Evolutionary conservation across 129 eudicot species (phyloP), one percentile per base, ranked within the genome.

Genomic region (Mikania micrantha): DNA sequence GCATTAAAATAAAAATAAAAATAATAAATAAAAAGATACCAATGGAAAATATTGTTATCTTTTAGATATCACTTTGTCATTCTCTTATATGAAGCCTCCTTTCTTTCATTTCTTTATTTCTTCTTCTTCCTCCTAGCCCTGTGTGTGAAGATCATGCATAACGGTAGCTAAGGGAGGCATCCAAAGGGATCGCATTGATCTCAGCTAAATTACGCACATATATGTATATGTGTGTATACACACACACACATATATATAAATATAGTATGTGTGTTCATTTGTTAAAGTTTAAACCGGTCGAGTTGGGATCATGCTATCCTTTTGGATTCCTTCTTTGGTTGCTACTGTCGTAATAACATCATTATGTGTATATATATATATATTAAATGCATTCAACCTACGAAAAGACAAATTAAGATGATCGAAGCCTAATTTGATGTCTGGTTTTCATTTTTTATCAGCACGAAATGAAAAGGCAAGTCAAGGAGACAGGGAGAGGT

Each of bases 181-280:
- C 96, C 96, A 89, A 89, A 90, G 97, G 95, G 95, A 87, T 87
- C 95, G 97, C 95, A 90, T 90, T 90, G 97, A 90, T 90, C 97
- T n/a, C n/a, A n/a, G n/a, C 97, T 73, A 67, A 59, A 31, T 69
- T n/a, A n/a, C n/a, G n/a, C 77, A 15, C 32, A 40, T 48, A 72
- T 64, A 44, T 21, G 41, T 73, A 10, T 4, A 6, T 56, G 69
- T 22, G 66, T 69, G 70, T n/a, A n/a, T n/a, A n/a, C n/a, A n/a
- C n/a, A n/a, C n/a, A n/a, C n/a, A n/a, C n/a, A n/a, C n/a, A n/a
- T n/a, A n/a, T n/a, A n/a, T n/a, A n/a, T n/a, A n/a, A n/a, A n/a
- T n/a, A n/a, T n/a, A n/a, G n/a, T n/a, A n/a, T n/a, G n/a, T n/a
- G n/a, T n/a, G n/a, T n/a, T n/a, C n/a, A n/a, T n/a, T n/a, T n/a